Evolutionary conservation across 306 rosid species (phyloP), one percentile per base, ranked within the genome.

Genomic region (Cyamopsis tetragonoloba): DNA sequence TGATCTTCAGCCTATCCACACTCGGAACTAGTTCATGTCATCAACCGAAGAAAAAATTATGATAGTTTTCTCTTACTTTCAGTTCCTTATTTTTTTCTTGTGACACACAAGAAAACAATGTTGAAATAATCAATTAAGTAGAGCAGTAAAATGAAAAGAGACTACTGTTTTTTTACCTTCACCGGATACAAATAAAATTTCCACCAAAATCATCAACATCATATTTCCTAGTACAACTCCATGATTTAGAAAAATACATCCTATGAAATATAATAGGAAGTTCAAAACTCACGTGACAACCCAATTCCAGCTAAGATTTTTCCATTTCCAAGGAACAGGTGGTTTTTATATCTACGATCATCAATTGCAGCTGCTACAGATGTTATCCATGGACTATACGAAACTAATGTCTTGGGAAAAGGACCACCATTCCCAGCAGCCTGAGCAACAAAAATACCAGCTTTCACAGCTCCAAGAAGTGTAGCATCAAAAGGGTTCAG

Each of bases 341-440:
- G 96, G 71, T 95, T 95, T 81, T 95, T 95, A 85, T 95, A 95
- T 86, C 92, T 83, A 73, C 99, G 97, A 55, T 95, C 99, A 83
- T 95, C 99, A 70, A 95, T 87, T 62, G 99, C 99, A 22, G 99
- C 99, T 59, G 96, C 99, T 28, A 95, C 91, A 66, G 99, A 79
- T 62, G 82, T 82, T 73, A 95, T 90, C 99, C 99, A 95, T 27
- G 99, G 99, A 83, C 99, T 95, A 66, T 90, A 95, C 31, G 99
- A 95, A 79, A 95, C 95, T 85, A 95, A 61, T 39, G 99, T 86
- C 84, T 91, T 95, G 1, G 93, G 99, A 62, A 87, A 95, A 66
- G 99, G 99, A 28, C 99, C 99, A 49, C 92, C 97, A 70, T 95
- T 95, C 59, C 99, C 99, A 46, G 96, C 99, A 42, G 99, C 99